A percentile compares a stretch with the other conserved stretches of the same genome.
These are phyloP conservation scores for Claviceps monticola DNA, from an alignment of 2,329 filamentous ascomycete genomes.

Conservation along the genomic window DNA sequence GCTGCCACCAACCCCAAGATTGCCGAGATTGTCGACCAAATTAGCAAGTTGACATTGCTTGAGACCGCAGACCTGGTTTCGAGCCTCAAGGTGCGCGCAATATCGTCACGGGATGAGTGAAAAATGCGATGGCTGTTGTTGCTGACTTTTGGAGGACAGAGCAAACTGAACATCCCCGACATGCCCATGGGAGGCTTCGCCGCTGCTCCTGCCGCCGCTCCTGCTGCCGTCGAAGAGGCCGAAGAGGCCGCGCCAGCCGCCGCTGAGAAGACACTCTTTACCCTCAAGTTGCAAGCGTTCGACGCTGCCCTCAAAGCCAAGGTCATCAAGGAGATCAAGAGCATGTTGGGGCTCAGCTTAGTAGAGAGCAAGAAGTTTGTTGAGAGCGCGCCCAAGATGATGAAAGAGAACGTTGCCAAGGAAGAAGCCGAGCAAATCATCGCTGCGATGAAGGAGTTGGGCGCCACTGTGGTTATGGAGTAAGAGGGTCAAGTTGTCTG, in stretches of 20 bases:
- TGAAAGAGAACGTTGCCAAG: constrained; percentile 99
- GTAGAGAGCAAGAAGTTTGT: constrained; percentile 99
- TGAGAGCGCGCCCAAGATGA: constrained; percentile 90
- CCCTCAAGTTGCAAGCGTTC: constrained; percentile 82
- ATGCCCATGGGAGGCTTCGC: constrained; percentile 88
- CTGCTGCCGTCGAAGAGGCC: constrained; percentile 60
- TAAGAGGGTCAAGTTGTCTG: constrained; percentile 28
- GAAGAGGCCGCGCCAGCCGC: constrained; percentile 79
- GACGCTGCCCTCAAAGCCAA: constrained; percentile 88
- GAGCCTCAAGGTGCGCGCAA: constrained; percentile 68
- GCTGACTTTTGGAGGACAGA: constrained; percentile 33
- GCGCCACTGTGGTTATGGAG: constrained; percentile 83
- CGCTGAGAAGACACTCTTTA: constrained; percentile 96
- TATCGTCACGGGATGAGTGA: not conserved
- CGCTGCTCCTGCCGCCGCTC: constrained; percentile 46
- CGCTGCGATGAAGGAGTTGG: constrained; percentile 82
- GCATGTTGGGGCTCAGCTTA: constrained; percentile 81
- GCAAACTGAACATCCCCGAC: constrained; percentile 93
- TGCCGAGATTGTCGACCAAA: constrained; percentile 87
- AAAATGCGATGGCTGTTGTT: not conserved
- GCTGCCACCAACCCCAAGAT: constrained; percentile 74
- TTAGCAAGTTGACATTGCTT: constrained; percentile 91
- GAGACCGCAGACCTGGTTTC: constrained; percentile 95
- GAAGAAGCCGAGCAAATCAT: constrained; percentile 99
- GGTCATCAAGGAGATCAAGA: constrained; percentile 99